Base-by-base conservation (phyloP, 371 early-diverging fungal species). In the Mucor irregularis region DNA sequence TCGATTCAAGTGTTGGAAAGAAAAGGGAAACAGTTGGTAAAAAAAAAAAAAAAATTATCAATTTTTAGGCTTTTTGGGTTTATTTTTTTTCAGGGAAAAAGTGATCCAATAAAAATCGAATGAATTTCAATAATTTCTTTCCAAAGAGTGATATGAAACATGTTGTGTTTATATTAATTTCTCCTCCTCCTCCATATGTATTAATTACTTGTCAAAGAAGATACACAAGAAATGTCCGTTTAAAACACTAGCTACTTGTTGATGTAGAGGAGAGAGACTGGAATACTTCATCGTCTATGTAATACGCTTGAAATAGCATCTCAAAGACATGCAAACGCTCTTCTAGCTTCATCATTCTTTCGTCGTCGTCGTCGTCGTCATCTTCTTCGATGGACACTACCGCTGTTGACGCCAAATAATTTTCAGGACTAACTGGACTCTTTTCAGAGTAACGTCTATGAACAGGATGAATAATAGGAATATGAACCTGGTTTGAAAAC, bases 271-370 rank as follows among this genome's bases (percentile, higher is more conserved):
- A 9, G 5, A 67, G 43, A 2, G 71, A 71, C 19, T 53, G 62
- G 26, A 71, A 71, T 9, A 72, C 62, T 51, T 72, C 72, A 44
- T 72, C 72, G 34, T 72, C 58, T 22, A 72, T 64, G 34, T 72
- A 72, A 48, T 72, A 72, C 1, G 72, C 72, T 40, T 72, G 66
- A 46, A 72, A 68, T 11, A 72, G 19, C 10, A 68, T 17, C n/a
- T 72, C 72, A 54, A 72, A 61, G 2, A 72, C 53, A 44, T 68
- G 72, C 17, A 72, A n/a, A 10, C 72, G 53, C 26, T 72, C 66
- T 33, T 72, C 72, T 5, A 72, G 49, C 8, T 51, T 39, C 17
- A 37, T 50, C 62, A 68, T 68, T 14, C 69, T 37, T 40, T 58
- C 58, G 8, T 31, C 29, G 5, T 62, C 51, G 2, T 60, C 42